A percentile compares a stretch with the other conserved stretches of the same genome.
Conservation (phyloP, 805 yeast genomes). For the Candida nemodendra region DNA sequence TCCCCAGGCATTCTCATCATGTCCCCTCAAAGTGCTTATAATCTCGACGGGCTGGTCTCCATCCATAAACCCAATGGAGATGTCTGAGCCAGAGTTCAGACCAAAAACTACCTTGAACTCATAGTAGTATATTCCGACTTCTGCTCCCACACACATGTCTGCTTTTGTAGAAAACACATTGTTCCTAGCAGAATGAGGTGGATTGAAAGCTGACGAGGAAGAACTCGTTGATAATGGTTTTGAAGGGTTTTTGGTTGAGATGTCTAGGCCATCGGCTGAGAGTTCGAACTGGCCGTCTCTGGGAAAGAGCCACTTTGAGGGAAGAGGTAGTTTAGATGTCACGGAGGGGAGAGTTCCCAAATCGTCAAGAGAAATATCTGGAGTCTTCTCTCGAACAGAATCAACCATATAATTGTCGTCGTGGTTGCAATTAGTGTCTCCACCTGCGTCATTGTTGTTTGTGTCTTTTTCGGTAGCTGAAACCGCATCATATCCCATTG, state of each 20-base stretch:
- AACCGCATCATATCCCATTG: slow-evolving; percentile 2
- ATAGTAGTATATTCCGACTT: slow-evolving; percentile 49
- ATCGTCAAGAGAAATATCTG: slow-evolving; percentile 4
- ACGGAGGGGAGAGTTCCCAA: background rate
- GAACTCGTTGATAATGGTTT: slow-evolving; percentile 13
- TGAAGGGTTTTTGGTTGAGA: slow-evolving; percentile 24
- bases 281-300: slow-evolving; percentile 19
- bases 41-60: slow-evolving; percentile 23
- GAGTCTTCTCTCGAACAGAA: slow-evolving; percentile 9
- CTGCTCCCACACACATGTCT: slow-evolving; percentile 36
- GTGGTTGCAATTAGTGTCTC: slow-evolving; percentile 1
- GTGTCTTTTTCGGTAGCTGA: slow-evolving; percentile 9
- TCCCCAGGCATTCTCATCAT: slow-evolving; percentile 48
- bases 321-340: slow-evolving; percentile 19
- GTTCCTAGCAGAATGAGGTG: slow-evolving; percentile 12
- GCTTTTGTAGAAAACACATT: slow-evolving; percentile 30
- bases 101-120: slow-evolving; percentile 44
- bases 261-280: slow-evolving; percentile 22
- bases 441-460: slow-evolving; percentile 8
- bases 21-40: slow-evolving; percentile 43
- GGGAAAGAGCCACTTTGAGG: slow-evolving; percentile 27
- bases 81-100: slow-evolving; percentile 36
- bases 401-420: slow-evolving; percentile 13
- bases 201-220: slow-evolving; percentile 6
- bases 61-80: slow-evolving; percentile 46